phyloP scores from a whole-genome alignment of 2,329 filamentous ascomycete genomes.

The Aspergillus costaricaensis region DNA sequence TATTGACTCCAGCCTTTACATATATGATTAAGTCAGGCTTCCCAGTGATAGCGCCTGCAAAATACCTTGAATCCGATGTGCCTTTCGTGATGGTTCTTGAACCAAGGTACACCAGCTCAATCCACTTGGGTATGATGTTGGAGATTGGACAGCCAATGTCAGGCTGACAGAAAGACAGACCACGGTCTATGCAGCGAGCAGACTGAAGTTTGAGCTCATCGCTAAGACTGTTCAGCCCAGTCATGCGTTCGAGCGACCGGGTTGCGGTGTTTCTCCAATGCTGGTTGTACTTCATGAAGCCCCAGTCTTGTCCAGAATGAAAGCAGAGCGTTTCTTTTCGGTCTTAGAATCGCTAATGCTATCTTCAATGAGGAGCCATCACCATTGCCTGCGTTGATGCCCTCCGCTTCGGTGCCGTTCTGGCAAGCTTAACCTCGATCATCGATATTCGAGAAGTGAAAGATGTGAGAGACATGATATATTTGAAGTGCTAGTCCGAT shows the following conservation, averaged over 20 bases:
- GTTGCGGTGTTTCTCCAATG: conserved; percentile 91
- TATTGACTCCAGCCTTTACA: too few relatives aligned
- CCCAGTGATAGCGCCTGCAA: too few relatives aligned
- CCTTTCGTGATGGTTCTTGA: too few relatives aligned
- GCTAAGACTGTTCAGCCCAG: conserved; percentile 87
- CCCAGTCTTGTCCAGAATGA: conserved; percentile 96
- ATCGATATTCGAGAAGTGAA: too few relatives aligned
- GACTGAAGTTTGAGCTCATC: conserved; percentile 97
- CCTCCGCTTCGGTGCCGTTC: too few relatives aligned
- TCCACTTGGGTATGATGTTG: conserved; percentile 98
- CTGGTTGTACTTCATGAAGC: conserved; percentile 96
- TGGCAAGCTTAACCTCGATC: too few relatives aligned
- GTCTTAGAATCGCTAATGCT: conserved; percentile 79
- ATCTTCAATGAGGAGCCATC: conserved; percentile 68
- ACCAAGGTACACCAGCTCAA: conserved; percentile 65
- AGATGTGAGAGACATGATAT: too few relatives aligned
- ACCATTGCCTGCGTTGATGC: too few relatives aligned
- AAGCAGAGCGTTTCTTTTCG: conserved; percentile 84
- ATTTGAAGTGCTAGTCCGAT: neutral
- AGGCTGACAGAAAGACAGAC: conserved; percentile 96
- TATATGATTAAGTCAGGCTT: too few relatives aligned
- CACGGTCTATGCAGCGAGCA: conserved; percentile 97
- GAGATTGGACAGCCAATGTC: conserved; percentile 94
- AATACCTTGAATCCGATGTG: too few relatives aligned
- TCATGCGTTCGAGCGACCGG: conserved; percentile 83